Conservation (phyloP, 176 grass and related monocot genomes). For the Oryza meyeriana region DNA sequence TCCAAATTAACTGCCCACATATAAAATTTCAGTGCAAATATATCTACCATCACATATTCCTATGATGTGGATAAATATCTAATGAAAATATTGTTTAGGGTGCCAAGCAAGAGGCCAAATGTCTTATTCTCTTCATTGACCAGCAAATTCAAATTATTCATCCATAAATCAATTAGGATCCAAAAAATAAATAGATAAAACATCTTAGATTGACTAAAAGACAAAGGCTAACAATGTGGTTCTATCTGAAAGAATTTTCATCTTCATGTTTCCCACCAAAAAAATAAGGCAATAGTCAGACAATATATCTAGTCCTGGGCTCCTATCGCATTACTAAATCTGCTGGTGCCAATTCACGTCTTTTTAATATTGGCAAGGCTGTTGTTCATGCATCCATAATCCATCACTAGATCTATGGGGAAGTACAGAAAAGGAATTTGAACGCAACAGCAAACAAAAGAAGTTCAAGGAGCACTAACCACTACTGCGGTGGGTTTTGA, state of each 20-base stretch:
- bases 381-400: background rate
- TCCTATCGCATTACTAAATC: background rate
- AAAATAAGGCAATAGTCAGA: background rate
- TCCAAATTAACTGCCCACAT: background rate
- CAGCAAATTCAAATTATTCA: background rate
- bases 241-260: conserved; percentile 19
- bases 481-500: background rate
- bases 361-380: background rate
- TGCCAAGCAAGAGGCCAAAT: background rate
- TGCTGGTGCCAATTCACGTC: background rate
- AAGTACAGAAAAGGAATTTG: background rate
- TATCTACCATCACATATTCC: background rate
- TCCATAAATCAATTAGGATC: background rate
- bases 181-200: background rate
- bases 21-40: background rate
- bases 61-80: conserved; percentile 11
- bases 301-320: background rate
- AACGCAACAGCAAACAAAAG: background rate
- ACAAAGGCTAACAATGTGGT: background rate
- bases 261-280: background rate
- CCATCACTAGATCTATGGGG: background rate
- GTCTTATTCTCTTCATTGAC: background rate
- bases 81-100: background rate
- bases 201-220: background rate
- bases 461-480: conserved; percentile 35